phyloP scores from a whole-genome alignment of 306 rosid species.

The Quillaja saponaria region DNA sequence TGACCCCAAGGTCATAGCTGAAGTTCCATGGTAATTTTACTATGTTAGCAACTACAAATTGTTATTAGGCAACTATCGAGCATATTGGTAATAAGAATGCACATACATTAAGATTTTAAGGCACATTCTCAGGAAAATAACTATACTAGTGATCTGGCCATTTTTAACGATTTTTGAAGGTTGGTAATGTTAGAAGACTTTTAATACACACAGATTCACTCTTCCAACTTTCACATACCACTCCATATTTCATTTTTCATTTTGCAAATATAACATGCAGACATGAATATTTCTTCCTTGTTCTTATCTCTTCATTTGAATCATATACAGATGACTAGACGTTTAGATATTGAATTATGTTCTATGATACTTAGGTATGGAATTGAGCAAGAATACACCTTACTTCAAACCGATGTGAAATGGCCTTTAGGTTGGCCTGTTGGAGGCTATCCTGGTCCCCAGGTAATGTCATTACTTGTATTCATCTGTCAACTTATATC shows the following conservation, averaged over 20 bases:
- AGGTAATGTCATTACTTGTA: slow-evolving; percentile 47
- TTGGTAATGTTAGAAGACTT: too few relatives aligned
- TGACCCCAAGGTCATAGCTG: slow-evolving; percentile 68
- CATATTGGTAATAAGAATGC: not conserved
- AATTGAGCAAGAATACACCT: slow-evolving; percentile 97
- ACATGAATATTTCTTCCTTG: slow-evolving; percentile 10
- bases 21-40: slow-evolving; percentile 71
- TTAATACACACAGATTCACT: slow-evolving; percentile 12
- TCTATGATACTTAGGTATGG: slow-evolving; percentile 72
- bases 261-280: slow-evolving; percentile 10
- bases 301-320: slow-evolving; percentile 2
- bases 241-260: slow-evolving; percentile 4
- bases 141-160: not conserved
- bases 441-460: slow-evolving; percentile 99
- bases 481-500: slow-evolving; percentile 12
- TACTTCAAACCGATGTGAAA: slow-evolving; percentile 83
- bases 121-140: not conserved
- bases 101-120: not conserved
- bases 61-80: slow-evolving; percentile 4
- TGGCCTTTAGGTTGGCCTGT: slow-evolving; percentile 99
- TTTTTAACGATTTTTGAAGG: too few relatives aligned
- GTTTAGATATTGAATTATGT: slow-evolving; percentile 27
- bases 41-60: slow-evolving; percentile 4
- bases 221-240: slow-evolving; percentile 12
- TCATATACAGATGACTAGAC: slow-evolving; percentile 21